Evolutionary conservation across 176 grass and related monocot genomes (phyloP), one percentile per base, ranked within the genome.

Genomic region (Elymus sibiricus): DNA sequence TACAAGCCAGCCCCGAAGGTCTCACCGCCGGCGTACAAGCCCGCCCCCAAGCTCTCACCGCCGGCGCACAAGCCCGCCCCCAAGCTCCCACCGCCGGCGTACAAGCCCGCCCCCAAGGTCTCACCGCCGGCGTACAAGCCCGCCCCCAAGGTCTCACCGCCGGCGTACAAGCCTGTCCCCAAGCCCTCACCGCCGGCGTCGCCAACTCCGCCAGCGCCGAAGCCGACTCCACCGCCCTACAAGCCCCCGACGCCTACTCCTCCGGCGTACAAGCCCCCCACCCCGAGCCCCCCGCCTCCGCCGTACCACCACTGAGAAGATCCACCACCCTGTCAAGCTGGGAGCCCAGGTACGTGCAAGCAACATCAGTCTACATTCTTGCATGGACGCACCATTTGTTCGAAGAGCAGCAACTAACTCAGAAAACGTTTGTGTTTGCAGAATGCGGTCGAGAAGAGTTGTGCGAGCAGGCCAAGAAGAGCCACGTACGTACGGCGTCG

Each of bases 271-370:
- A 78, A 74, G 71, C 42, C 83, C 4, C 74, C 83, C 14, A 11
- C 62, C 2, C 74, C 83, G 1, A 85, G 35, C 34, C 84, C 84
- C 1, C 93, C 93, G 64, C 87, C 90, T 61, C 93, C 90, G 55
- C 90, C 90, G 37, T 76, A 94, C 85, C 83, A 92, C 49, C 37
- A 83, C 51, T 85, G 26, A 81, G 27, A 28, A 83, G 29, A 32
- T 14, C 55, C 9, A 37, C 11, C 11, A 7, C 64, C 10, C 27
- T 15, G 17, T 31, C 38, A 51, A 9, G 25, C 11, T 76, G n/a
- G 17, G 31, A 76, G 61, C 81, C 70, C 12, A 81, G 76, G 90
- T 91, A 85, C 49, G 62, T 17, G 17, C 17, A 15, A 7, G 1
- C 29, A 37, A 7, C 24, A 47, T 4, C 46, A 56, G 0, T 2